Evolutionary conservation across 345 rosid genomes (phyloP).

Genomic region (Nasturtium officinale): DNA sequence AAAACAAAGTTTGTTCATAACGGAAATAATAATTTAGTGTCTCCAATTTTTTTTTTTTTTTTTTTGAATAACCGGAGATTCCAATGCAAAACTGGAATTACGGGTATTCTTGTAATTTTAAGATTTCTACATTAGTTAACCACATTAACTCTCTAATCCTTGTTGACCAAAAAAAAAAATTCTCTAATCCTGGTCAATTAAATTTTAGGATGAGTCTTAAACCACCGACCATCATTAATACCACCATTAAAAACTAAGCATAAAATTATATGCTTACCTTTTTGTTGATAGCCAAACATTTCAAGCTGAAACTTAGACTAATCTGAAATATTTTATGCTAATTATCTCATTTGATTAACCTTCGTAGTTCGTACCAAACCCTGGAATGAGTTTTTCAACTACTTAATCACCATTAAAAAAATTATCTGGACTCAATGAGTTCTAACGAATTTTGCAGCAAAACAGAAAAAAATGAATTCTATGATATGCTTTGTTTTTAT

Average conservation of each 20-base stretch:
- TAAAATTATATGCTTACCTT: background rate
- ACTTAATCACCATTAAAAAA: background rate
- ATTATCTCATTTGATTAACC: too few relatives aligned
- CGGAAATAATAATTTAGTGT: background rate
- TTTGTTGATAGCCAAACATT: background rate
- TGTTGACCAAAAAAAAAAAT: background rate
- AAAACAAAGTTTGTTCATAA: background rate
- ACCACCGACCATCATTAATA: background rate
- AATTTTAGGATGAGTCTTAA: background rate
- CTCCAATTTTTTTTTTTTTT: background rate
- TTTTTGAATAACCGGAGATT: background rate
- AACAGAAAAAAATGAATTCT: too few relatives aligned
- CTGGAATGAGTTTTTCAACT: too few relatives aligned
- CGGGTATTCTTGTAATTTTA: background rate
- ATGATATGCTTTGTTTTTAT: background rate
- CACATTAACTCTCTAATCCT: background rate
- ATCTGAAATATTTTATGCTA: background rate
- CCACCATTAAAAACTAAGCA: background rate
- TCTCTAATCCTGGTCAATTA: background rate
- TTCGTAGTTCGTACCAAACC: too few relatives aligned
- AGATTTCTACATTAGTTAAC: background rate
- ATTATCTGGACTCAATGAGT: background rate
- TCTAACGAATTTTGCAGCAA: background rate
- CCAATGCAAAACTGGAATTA: background rate
- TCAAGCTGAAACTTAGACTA: background rate